Evolutionary conservation across 2,329 filamentous ascomycete genomes (phyloP).

Genomic region (Trichoderma lentiforme): DNA sequence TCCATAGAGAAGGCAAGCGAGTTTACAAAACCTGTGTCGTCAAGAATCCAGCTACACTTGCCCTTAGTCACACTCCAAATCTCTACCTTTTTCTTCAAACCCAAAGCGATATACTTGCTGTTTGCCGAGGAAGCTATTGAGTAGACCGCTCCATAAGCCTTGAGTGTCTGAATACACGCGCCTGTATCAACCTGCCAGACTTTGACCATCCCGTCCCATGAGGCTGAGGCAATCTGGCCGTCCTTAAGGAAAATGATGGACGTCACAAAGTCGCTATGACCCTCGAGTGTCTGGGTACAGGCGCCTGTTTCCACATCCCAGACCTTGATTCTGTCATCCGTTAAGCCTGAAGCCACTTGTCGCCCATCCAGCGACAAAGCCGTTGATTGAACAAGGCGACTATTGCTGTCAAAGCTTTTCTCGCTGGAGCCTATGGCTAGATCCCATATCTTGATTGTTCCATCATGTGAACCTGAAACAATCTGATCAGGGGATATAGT

Average conservation of each 20-base stretch:
- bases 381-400: background rate
- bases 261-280: background rate
- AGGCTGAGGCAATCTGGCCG: background rate
- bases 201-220: background rate
- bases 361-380: background rate
- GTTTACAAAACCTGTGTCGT: background rate
- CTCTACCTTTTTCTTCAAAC: background rate
- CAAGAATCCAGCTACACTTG: background rate
- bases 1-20: slow-evolving; percentile 6
- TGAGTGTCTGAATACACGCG: background rate
- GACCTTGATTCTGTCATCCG: background rate
- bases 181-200: slow-evolving; percentile 9
- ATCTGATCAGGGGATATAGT: background rate
- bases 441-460: slow-evolving; percentile 16
- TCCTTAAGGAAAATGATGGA: background rate
- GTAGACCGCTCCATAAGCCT: background rate
- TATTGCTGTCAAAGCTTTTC: background rate
- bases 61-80: slow-evolving; percentile 10
- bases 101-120: background rate
- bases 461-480: background rate
- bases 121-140: slow-evolving; percentile 1
- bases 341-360: background rate
- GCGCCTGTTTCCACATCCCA: background rate
- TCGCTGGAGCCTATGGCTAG: background rate
- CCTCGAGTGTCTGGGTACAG: background rate